Evolutionary conservation across 1,139 yeast genomes (phyloP).

Genomic region (Debaryomyces sp.): DNA sequence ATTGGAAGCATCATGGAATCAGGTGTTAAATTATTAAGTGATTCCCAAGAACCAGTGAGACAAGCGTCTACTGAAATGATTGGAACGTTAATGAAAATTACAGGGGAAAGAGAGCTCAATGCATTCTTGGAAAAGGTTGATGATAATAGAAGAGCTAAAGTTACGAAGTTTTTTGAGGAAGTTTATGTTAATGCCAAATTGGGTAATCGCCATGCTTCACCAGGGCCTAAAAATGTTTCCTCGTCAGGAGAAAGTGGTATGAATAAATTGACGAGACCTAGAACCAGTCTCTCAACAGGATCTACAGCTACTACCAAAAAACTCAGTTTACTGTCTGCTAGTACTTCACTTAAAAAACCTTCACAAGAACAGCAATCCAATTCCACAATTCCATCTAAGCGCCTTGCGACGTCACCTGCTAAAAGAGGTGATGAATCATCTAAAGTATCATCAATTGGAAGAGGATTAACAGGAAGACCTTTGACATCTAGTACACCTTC

Average conservation of each 20-base stretch:
- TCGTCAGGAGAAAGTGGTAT: conserved; percentile 10
- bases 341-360: conserved; percentile 9
- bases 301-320: conserved; percentile 8
- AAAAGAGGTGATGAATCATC: conserved; percentile 40
- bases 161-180: conserved; percentile 57
- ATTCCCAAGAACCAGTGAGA: conserved; percentile 85
- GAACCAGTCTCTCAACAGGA: conserved; percentile 10
- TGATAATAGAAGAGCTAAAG: conserved; percentile 69
- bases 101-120: conserved; percentile 71
- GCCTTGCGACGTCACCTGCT: conserved; percentile 69
- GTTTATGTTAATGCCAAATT: conserved; percentile 54
- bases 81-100: conserved; percentile 81
- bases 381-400: conserved; percentile 55
- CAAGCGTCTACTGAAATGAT: conserved; percentile 76
- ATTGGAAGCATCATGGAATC: conserved; percentile 57
- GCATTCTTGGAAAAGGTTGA: conserved; percentile 69
- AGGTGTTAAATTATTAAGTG: conserved; percentile 66
- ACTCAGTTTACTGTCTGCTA: conserved; percentile 9
- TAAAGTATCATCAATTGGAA: conserved; percentile 32
- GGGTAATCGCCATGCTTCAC: neutral
- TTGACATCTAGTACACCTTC: conserved; percentile 23
- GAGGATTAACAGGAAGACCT: conserved; percentile 44
- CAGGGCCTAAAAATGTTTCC: conserved; percentile 9
- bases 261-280: conserved; percentile 13
- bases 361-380: conserved; percentile 21